Conservation (phyloP, 768 basidiomycete species). For the Clitopilus passeckerianus region DNA sequence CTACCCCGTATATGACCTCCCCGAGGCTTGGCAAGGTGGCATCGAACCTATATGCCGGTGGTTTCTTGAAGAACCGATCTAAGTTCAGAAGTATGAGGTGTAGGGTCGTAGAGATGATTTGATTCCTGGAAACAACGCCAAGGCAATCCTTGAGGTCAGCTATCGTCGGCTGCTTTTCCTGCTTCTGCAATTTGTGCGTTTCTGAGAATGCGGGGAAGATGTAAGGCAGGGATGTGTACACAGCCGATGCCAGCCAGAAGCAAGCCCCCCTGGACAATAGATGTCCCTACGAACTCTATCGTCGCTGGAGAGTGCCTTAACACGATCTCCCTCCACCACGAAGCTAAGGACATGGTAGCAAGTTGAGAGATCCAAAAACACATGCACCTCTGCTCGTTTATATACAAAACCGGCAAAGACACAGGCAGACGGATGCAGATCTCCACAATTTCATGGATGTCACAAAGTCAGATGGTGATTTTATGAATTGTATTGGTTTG, state of each 20-base stretch:
- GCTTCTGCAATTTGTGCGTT: slow-evolving; percentile 20
- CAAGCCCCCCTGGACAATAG: slow-evolving; percentile 15
- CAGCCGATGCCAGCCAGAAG: slow-evolving; percentile 19
- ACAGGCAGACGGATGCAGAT: background rate
- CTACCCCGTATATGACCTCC: slow-evolving; percentile 15
- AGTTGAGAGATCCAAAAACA: background rate
- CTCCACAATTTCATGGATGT: background rate
- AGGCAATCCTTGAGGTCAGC: slow-evolving; percentile 20
- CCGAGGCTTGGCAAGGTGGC: slow-evolving; percentile 10
- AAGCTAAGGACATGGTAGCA: background rate
- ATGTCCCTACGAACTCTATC: slow-evolving; percentile 18
- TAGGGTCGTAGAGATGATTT: slow-evolving; percentile 14
- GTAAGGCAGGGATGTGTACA: slow-evolving; percentile 17
- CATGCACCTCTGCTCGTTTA: background rate
- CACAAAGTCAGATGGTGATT: background rate
- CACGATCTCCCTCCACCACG: background rate
- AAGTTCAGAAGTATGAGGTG: slow-evolving; percentile 13
- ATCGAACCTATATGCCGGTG: slow-evolving; percentile 15
- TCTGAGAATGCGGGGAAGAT: slow-evolving; percentile 17
- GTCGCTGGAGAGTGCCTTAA: slow-evolving; percentile 8
- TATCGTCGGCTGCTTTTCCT: slow-evolving; percentile 17
- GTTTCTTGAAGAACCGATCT: background rate
- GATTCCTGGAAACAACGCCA: slow-evolving; percentile 16
- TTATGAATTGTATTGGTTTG: background rate
- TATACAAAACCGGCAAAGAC: background rate